These are phyloP conservation scores for Phytophthora agathidicida DNA, from an alignment of 352 stramenopile species.

Conservation along the genomic window DNA sequence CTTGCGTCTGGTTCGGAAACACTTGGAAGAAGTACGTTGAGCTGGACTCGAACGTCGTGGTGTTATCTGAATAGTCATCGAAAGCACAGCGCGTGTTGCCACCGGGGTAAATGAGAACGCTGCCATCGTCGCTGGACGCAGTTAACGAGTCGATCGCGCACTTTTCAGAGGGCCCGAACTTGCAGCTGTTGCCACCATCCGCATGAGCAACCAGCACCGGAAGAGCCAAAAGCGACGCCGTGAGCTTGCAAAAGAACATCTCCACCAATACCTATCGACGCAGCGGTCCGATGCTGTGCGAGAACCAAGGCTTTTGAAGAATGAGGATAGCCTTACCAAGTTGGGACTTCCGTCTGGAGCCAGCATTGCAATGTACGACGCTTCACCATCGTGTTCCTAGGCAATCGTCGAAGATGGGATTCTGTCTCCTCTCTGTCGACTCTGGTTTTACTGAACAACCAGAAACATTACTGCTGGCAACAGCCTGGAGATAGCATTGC, in stretches of 20 bases:
- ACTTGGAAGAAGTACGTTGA: slow-evolving; percentile 63
- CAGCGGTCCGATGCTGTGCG: neutral
- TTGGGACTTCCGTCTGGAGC: neutral
- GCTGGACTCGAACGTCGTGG: slow-evolving; percentile 36
- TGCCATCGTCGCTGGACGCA: slow-evolving; percentile 27
- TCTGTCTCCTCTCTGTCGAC: slow-evolving; percentile 9
- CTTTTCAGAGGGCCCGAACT: slow-evolving; percentile 24
- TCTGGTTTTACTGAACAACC: slow-evolving; percentile 12
- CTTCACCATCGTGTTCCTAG: slow-evolving; percentile 4
- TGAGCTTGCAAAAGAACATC: slow-evolving; percentile 17
- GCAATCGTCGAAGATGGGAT: slow-evolving; percentile 9
- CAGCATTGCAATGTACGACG: slow-evolving; percentile 4
- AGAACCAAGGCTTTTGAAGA: slow-evolving; percentile 10
- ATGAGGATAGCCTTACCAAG: neutral
- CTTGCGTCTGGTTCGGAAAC: slow-evolving; percentile 43
- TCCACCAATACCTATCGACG: neutral
- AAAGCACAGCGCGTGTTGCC: slow-evolving; percentile 54
- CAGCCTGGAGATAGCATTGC: too few relatives aligned
- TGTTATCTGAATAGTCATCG: slow-evolving; percentile 38
- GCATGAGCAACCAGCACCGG: neutral
- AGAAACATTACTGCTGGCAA: slow-evolving; percentile 5
- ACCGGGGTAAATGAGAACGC: slow-evolving; percentile 47
- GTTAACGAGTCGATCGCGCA: slow-evolving; percentile 35
- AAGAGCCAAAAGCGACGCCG: slow-evolving; percentile 10
- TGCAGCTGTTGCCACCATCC: slow-evolving; percentile 14